Evolutionary conservation across 2,329 filamentous ascomycete species (phyloP).

Genomic region (Ascochyta koolunga): DNA sequence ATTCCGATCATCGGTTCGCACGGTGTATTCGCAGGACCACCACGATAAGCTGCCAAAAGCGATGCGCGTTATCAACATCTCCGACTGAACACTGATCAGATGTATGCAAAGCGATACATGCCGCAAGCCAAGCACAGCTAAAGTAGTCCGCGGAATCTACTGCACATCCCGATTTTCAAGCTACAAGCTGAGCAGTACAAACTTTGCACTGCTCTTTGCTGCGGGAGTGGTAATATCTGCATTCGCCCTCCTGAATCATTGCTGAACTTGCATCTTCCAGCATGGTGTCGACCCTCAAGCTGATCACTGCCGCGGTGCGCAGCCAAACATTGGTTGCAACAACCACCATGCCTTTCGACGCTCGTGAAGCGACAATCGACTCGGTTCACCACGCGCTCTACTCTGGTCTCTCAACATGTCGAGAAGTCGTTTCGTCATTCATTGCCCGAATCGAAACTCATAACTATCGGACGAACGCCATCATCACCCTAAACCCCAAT

Average conservation of each 20-base stretch:
- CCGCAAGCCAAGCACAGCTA: constrained; percentile 1
- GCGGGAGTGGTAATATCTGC: not conserved
- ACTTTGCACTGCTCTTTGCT: not conserved
- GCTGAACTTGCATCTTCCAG: not conserved
- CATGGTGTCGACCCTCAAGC: not conserved
- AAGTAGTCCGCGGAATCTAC: not conserved
- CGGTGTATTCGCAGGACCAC: constrained; percentile 2
- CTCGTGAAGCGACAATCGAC: constrained; percentile 64
- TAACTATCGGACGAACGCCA: constrained; percentile 64
- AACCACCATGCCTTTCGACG: constrained; percentile 54
- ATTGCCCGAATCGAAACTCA: constrained; percentile 63
- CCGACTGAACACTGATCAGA: constrained; percentile 15
- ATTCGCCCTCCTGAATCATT: not conserved
- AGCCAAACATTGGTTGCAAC: constrained; percentile 7
- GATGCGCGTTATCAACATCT: constrained; percentile 18
- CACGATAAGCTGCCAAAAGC: constrained; percentile 24
- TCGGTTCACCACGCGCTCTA: constrained; percentile 63
- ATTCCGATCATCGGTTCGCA: constrained; percentile 33
- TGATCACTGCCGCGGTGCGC: constrained; percentile 16
- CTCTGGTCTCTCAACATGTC: constrained; percentile 60
- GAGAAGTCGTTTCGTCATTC: constrained; percentile 61
- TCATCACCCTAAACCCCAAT: constrained; percentile 60
- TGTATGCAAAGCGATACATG: not conserved
- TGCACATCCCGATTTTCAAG: not conserved
- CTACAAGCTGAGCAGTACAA: not conserved